Base-by-base conservation (phyloP, 306 rosid species). In the Pyrus communis region DNA sequence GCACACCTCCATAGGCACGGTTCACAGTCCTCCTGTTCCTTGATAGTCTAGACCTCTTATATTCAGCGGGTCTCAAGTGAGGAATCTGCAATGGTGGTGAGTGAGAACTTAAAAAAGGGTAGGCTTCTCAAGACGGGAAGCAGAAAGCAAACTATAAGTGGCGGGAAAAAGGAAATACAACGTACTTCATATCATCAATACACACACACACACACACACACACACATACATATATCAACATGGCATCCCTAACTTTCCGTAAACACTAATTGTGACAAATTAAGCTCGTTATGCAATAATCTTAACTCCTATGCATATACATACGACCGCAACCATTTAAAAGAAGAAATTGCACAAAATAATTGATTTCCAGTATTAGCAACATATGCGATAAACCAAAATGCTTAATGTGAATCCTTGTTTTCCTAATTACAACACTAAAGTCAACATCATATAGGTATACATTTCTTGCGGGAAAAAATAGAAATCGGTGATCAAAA, bases 11-110 rank as follows among this genome's bases (percentile, higher is more conserved):
- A 69, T 91, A 91, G 25, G 91, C 89, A 10, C 96, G 86, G 75
- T 87, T 91, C 30, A 88, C 90, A 59, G 96, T 91, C 83, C 96
- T 88, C 17, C 91, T 81, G 77, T 91, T 91, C 82, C 96, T 87
- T 33, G 93, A 66, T 27, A 91, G 69, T 80, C 96, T 88, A 18
- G 96, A 88, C 70, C 96, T 82, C 87, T 91, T 91, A 45, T 91
- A 91, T 71, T 91, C 91, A 10, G 88, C 80, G 14, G 96, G 93
- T 83, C 96, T 85, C 81, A 91, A 78, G 83, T 88, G 96, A 52
- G 96, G 93, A 85, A 91, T 91, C 96, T 91, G 88, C 80, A 80
- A 59, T 55, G 17, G 46, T 15, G 51, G 14, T 28, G 3, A 27
- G 69, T 25, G 25, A 80, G 69, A 80, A 49, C 10, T 23, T 2